Percentiles rank a stretch among this genome's conserved stretches.
Evolutionary conservation across 2,329 filamentous ascomycete species (phyloP).

Genomic region (Colletotrichum sp.): DNA sequence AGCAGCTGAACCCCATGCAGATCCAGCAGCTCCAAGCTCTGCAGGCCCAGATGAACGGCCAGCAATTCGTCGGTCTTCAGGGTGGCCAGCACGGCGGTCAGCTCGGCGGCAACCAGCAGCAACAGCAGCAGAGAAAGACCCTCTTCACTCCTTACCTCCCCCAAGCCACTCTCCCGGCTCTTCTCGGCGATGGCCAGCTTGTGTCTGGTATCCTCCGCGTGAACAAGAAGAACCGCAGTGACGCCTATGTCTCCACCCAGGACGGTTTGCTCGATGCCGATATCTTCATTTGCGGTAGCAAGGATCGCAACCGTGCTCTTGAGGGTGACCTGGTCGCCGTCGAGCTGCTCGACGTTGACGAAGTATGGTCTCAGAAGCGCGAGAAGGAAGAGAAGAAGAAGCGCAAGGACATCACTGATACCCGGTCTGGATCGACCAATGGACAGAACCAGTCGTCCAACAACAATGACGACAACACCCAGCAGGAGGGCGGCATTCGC

Average conservation of each 20-base stretch:
- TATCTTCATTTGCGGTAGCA: slow-evolving; percentile 99
- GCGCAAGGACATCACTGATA: slow-evolving; percentile 97
- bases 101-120: slow-evolving; percentile 70
- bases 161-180: slow-evolving; percentile 88
- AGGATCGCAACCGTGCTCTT: slow-evolving; percentile 95
- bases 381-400: slow-evolving; percentile 99
- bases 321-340: slow-evolving; percentile 96
- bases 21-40: slow-evolving; percentile 90
- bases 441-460: slow-evolving; percentile 69
- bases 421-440: slow-evolving; percentile 77
- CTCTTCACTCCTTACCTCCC: slow-evolving; percentile 97
- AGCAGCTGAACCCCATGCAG: slow-evolving; percentile 87
- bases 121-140: slow-evolving; percentile 94
- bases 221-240: slow-evolving; percentile 99
- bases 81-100: slow-evolving; percentile 76
- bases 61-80: slow-evolving; percentile 72
- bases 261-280: slow-evolving; percentile 91
- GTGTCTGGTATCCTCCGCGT: slow-evolving; percentile 96
- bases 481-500: slow-evolving; percentile 83
- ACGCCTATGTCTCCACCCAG: slow-evolving; percentile 94
- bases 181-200: slow-evolving; percentile 89
- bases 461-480: slow-evolving; percentile 68
- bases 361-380: slow-evolving; percentile 98
- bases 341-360: slow-evolving; percentile 95
- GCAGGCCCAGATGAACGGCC: slow-evolving; percentile 83